phyloP scores from a whole-genome alignment of 257 asterid species.

The Fraxinus anomala region DNA sequence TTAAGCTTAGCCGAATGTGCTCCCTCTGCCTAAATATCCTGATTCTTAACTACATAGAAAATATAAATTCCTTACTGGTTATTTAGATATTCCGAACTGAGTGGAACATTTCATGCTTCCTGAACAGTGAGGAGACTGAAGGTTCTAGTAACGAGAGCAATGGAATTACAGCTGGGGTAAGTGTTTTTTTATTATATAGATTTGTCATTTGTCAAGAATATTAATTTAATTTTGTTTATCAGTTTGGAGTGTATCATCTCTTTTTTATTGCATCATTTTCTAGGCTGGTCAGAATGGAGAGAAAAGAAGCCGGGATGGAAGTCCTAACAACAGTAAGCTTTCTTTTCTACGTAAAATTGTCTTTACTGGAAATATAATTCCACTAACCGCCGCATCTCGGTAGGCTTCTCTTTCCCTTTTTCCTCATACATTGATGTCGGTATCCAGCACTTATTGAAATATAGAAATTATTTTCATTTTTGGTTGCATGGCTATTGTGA shows the following conservation, averaged over 20 bases:
- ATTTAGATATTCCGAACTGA: constrained; percentile 21
- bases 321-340: constrained; percentile 58
- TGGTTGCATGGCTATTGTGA: not conserved
- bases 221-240: constrained; percentile 6
- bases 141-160: constrained; percentile 88
- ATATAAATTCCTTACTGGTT: not conserved
- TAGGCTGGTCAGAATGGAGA: constrained; percentile 57
- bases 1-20: not conserved
- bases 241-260: not conserved
- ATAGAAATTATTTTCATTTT: too few relatives aligned
- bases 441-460: not conserved
- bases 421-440: not conserved
- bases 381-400: not conserved
- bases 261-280: constrained; percentile 22
- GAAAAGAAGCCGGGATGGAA: constrained; percentile 72
- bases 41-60: not conserved
- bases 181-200: constrained; percentile 21
- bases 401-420: not conserved
- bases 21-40: not conserved
- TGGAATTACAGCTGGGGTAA: constrained; percentile 61
- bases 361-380: not conserved
- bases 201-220: not conserved
- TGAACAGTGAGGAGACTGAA: constrained; percentile 67
- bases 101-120: constrained; percentile 19
- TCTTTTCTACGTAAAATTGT: not conserved